Evolutionary conservation across 768 basidiomycete genomes (phyloP).

Genomic region (Calvatia gigantea): DNA sequence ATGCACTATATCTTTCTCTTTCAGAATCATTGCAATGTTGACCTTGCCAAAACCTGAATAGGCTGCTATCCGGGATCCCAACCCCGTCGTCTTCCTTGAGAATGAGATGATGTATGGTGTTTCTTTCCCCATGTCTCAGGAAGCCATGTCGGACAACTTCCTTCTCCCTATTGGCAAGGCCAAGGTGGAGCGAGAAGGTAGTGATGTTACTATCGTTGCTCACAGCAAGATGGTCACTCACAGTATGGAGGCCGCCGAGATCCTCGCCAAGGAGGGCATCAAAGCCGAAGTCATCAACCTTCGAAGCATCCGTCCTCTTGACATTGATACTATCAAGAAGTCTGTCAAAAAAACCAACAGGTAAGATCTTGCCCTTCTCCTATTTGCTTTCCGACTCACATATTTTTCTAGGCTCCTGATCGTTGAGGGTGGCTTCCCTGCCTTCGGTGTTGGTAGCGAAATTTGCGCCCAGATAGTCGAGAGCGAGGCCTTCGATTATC

Average conservation of each 20-base stretch:
- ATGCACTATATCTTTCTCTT: slow-evolving; percentile 13
- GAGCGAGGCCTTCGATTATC: slow-evolving; percentile 96
- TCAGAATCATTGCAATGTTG: neutral
- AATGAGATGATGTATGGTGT: slow-evolving; percentile 99
- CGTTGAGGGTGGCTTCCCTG: slow-evolving; percentile 98
- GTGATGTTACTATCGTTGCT: slow-evolving; percentile 92
- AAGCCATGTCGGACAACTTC: slow-evolving; percentile 95
- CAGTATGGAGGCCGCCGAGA: slow-evolving; percentile 91
- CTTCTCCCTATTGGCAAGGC: slow-evolving; percentile 95
- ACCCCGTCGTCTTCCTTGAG: slow-evolving; percentile 97
- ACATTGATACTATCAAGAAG: slow-evolving; percentile 95
- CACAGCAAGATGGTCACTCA: slow-evolving; percentile 99
- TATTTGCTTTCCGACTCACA: neutral
- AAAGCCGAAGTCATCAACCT: slow-evolving; percentile 98
- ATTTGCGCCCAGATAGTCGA: slow-evolving; percentile 97
- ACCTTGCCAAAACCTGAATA: slow-evolving; percentile 30
- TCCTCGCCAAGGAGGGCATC: slow-evolving; percentile 92
- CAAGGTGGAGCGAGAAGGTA: slow-evolving; percentile 91
- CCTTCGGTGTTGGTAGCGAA: slow-evolving; percentile 97
- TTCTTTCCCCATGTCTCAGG: slow-evolving; percentile 92
- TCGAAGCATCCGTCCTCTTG: slow-evolving; percentile 91
- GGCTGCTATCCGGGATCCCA: slow-evolving; percentile 97
- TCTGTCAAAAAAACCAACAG: slow-evolving; percentile 99
- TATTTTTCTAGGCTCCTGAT: slow-evolving; percentile 67
- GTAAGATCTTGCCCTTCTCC: slow-evolving; percentile 35